phyloP scores from a whole-genome alignment of 2,329 filamentous ascomycete genomes.

The Daldinia eschscholtzii region DNA sequence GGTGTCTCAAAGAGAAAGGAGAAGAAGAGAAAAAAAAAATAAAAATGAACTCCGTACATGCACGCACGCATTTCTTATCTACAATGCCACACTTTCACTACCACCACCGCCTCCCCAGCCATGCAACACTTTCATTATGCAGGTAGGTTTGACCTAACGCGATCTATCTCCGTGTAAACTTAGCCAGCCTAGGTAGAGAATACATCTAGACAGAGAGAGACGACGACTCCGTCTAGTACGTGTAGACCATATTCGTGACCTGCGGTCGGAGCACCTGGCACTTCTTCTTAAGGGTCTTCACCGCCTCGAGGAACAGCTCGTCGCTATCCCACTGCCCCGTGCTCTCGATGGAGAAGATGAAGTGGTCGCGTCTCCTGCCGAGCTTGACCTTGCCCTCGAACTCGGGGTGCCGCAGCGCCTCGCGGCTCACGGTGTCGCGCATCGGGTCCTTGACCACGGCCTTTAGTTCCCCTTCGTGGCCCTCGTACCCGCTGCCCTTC shows the following conservation, averaged over 20 bases:
- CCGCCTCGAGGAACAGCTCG: conserved; percentile 89
- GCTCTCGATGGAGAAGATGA: conserved; percentile 97
- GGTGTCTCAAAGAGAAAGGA: conserved; percentile 5
- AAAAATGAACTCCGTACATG: conserved; percentile 11
- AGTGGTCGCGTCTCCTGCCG: conserved; percentile 90
- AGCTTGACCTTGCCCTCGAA: conserved; percentile 97
- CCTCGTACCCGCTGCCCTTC: conserved; percentile 75
- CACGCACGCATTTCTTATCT: conserved; percentile 3
- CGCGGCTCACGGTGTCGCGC: conserved; percentile 94
- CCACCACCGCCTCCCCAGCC: not conserved
- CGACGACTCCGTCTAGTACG: conserved; percentile 41
- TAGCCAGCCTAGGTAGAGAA: not conserved
- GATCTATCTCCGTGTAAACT: conserved; percentile 4
- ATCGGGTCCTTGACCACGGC: conserved; percentile 90
- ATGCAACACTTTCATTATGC: not conserved
- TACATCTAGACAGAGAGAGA: not conserved
- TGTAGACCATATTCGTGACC: conserved; percentile 71
- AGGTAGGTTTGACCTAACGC: conserved; percentile 4
- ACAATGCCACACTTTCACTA: not conserved
- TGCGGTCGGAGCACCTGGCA: conserved; percentile 79
- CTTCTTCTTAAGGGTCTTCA: conserved; percentile 88
- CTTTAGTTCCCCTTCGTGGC: conserved; percentile 82
- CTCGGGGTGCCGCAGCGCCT: conserved; percentile 90
- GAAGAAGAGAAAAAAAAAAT: too few species aligned
- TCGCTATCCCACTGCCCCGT: conserved; percentile 96